These are phyloP conservation scores for Beta corolliflora DNA, from an alignment of 179 eudicot genomes.

Conservation along the genomic window DNA sequence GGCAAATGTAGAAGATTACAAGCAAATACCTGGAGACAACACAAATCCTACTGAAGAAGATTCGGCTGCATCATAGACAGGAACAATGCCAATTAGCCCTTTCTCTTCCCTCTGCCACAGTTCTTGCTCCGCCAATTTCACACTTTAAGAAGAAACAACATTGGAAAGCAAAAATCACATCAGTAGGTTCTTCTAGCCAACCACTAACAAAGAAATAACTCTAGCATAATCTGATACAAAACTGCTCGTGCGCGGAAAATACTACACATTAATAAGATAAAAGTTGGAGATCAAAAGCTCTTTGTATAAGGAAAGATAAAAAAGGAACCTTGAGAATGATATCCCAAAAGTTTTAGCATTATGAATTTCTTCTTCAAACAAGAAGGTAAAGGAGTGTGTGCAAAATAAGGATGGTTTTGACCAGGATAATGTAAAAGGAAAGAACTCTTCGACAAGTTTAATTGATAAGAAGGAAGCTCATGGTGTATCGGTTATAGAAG, in stretches of 20 bases:
- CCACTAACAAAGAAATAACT: neutral
- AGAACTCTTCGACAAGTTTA: too few relatives aligned
- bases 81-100: slow-evolving; percentile 94
- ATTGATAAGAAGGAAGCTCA: too few relatives aligned
- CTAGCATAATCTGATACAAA: neutral
- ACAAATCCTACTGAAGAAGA: slow-evolving; percentile 56
- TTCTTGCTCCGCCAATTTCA: slow-evolving; percentile 96
- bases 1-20: neutral
- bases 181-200: neutral
- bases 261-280: neutral
- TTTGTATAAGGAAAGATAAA: too few relatives aligned
- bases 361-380: too few relatives aligned
- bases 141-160: slow-evolving; percentile 46
- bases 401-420: too few relatives aligned
- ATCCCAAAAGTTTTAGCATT: too few relatives aligned
- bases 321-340: too few relatives aligned
- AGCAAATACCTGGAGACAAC: slow-evolving; percentile 58
- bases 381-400: too few relatives aligned
- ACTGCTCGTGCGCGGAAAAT: neutral
- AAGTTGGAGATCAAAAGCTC: neutral
- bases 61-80: slow-evolving; percentile 90
- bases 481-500: too few relatives aligned
- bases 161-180: slow-evolving; percentile 1
- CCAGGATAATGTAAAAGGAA: too few relatives aligned
- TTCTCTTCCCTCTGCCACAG: slow-evolving; percentile 98